Conservation (phyloP, 2,329 filamentous ascomycete genomes). For the Dactylellina sp. region DNA sequence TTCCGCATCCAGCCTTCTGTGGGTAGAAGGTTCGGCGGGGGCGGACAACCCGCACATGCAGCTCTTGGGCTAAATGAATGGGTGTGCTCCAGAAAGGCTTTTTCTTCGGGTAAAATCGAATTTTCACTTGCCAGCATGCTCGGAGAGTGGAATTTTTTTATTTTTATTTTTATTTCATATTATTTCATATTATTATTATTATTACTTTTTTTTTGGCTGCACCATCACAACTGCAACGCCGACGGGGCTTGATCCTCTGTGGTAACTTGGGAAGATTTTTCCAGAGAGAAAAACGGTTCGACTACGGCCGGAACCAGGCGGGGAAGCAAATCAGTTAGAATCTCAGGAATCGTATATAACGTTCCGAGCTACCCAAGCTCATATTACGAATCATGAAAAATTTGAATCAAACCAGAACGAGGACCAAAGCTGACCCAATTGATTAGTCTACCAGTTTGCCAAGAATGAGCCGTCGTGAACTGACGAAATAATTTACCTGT, state of each 20-base stretch:
- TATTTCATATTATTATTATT: too few species aligned
- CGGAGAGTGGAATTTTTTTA: constrained; percentile 27
- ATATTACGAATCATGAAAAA: neutral
- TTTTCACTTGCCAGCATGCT: constrained; percentile 13
- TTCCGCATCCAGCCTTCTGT: neutral
- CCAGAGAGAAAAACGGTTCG: constrained; percentile 22
- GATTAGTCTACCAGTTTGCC: constrained; percentile 22
- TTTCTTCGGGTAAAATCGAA: constrained; percentile 36
- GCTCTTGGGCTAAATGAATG: neutral
- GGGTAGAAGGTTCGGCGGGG: constrained; percentile 12
- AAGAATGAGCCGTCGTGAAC: constrained; percentile 20
- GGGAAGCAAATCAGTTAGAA: neutral
- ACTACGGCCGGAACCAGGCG: neutral
- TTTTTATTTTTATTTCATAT: too few species aligned
- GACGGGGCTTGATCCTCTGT: constrained; percentile 9
- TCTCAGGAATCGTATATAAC: neutral
- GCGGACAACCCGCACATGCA: constrained; percentile 28
- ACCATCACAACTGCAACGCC: neutral
- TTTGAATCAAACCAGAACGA: too few species aligned
- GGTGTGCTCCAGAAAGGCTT: constrained; percentile 1
- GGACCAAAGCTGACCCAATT: constrained; percentile 8
- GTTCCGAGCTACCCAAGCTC: neutral
- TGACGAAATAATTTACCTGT: constrained; percentile 7
- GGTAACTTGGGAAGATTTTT: constrained; percentile 23
- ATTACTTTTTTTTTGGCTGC: neutral